phyloP scores from a whole-genome alignment of 2,329 filamentous ascomycete species.

The Microdochium paspali region DNA sequence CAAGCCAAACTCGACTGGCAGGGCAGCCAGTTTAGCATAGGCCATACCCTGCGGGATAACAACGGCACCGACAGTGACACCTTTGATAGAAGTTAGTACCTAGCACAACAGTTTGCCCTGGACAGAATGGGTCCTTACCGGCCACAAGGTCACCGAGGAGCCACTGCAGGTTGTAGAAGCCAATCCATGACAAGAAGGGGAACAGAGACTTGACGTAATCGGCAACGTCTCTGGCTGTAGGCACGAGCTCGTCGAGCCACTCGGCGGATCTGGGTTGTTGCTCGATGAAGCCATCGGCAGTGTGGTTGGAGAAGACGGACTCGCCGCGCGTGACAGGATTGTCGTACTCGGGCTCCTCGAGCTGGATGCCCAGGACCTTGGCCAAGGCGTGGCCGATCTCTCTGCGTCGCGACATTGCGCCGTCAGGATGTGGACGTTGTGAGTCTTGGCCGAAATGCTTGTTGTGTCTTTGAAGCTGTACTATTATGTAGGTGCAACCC shows the following conservation, averaged over 20 bases:
- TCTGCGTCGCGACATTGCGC: conserved; percentile 30
- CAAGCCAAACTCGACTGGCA: conserved; percentile 76
- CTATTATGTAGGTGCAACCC: no score
- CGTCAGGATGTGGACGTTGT: conserved; percentile 1
- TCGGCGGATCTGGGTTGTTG: conserved; percentile 66
- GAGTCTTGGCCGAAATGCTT: background rate
- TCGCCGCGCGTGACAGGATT: conserved; percentile 67
- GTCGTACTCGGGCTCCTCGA: conserved; percentile 52
- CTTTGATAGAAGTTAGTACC: conserved; percentile 14
- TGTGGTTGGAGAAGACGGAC: conserved; percentile 66
- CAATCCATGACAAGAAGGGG: conserved; percentile 84
- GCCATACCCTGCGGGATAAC: conserved; percentile 98
- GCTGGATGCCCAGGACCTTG: conserved; percentile 73
- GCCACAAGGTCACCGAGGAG: conserved; percentile 81
- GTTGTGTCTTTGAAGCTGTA: background rate
- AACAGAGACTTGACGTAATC: conserved; percentile 66
- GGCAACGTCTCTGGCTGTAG: conserved; percentile 41
- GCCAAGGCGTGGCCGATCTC: conserved; percentile 66
- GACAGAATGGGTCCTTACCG: conserved; percentile 42
- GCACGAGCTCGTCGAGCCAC: conserved; percentile 58
- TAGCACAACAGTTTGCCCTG: no score
- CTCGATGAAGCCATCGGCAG: conserved; percentile 73
- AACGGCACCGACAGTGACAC: conserved; percentile 48
- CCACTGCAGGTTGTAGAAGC: conserved; percentile 84
- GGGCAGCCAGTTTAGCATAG: conserved; percentile 73